These are phyloP conservation scores for Mucor velutinosus DNA, from an alignment of 371 early-diverging fungal species.

Conservation along the genomic window DNA sequence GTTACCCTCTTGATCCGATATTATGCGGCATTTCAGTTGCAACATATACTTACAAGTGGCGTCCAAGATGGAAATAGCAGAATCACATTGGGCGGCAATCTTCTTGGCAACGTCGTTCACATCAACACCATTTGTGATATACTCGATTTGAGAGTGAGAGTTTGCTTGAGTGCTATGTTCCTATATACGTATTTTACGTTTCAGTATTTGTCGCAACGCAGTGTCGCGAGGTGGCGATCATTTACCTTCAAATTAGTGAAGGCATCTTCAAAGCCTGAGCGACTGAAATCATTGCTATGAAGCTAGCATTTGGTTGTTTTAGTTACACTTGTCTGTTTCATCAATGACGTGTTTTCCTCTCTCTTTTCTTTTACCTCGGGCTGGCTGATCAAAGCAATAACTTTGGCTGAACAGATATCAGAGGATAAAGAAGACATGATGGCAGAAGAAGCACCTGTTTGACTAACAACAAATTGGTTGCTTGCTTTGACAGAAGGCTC, in stretches of 20 bases:
- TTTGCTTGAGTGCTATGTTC: constrained; percentile 29
- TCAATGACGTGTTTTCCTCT: constrained; percentile 1
- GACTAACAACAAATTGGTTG: constrained; percentile 38
- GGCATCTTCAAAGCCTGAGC: constrained; percentile 29
- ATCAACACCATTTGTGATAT: constrained; percentile 41
- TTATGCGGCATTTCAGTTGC: not conserved
- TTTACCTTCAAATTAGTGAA: constrained; percentile 41
- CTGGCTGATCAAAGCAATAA: constrained; percentile 49
- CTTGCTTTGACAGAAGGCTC: constrained; percentile 10
- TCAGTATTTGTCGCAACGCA: not conserved
- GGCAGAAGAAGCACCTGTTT: constrained; percentile 29
- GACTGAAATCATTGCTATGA: constrained; percentile 39
- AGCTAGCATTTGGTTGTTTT: constrained; percentile 24
- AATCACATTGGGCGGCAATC: constrained; percentile 36
- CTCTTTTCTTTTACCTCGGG: constrained; percentile 36
- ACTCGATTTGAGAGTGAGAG: constrained; percentile 37
- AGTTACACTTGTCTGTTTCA: not conserved
- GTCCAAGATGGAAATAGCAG: constrained; percentile 34
- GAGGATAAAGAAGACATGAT: constrained; percentile 34
- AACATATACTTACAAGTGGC: constrained; percentile 25
- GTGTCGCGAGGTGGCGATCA: not conserved
- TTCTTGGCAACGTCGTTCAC: constrained; percentile 30
- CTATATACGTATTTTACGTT: constrained; percentile 11
- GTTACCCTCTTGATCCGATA: not conserved
- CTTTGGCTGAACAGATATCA: constrained; percentile 42